A percentile compares a stretch with the other conserved stretches of the same genome.
Conservation (phyloP, 2,329 filamentous ascomycete species). For the Albophoma yamanashiensis region DNA sequence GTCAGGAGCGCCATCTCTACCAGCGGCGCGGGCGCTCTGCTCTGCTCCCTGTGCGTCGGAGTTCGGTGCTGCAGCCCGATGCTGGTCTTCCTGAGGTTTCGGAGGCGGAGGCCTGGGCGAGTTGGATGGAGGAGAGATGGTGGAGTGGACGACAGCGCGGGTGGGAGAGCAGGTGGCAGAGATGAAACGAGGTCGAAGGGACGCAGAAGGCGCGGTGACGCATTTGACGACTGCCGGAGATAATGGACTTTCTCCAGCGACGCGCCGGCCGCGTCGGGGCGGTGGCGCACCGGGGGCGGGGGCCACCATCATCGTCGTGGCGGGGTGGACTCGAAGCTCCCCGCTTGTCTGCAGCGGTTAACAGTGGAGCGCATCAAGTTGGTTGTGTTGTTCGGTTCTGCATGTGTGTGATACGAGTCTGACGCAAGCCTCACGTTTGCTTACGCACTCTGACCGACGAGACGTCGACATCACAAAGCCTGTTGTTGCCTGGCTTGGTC, state of each 20-base stretch:
- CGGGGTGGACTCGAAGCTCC: background rate
- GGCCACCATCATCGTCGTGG: background rate
- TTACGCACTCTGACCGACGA: too few relatives aligned
- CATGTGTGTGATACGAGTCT: too few relatives aligned
- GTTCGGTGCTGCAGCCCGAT: background rate
- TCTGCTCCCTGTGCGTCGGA: background rate
- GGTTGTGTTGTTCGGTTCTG: too few relatives aligned
- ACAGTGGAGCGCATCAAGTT: too few relatives aligned
- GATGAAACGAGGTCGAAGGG: background rate
- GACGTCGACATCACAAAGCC: background rate
- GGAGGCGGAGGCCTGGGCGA: background rate
- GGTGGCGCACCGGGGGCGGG: background rate
- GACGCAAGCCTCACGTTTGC: too few relatives aligned
- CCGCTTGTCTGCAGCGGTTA: background rate
- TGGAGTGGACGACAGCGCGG: too few relatives aligned
- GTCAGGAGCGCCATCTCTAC: conserved; percentile 8
- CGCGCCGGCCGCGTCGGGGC: background rate
- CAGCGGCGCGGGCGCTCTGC: background rate
- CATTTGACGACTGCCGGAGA: background rate
- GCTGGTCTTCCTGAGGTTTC: background rate
- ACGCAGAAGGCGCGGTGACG: background rate
- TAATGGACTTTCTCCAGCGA: background rate
- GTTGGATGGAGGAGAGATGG: too few relatives aligned
- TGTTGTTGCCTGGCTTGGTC: background rate
- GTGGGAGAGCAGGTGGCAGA: background rate